Base-by-base conservation (phyloP, 2,329 filamentous ascomycete genomes). In the Colletotrichum camelliae region DNA sequence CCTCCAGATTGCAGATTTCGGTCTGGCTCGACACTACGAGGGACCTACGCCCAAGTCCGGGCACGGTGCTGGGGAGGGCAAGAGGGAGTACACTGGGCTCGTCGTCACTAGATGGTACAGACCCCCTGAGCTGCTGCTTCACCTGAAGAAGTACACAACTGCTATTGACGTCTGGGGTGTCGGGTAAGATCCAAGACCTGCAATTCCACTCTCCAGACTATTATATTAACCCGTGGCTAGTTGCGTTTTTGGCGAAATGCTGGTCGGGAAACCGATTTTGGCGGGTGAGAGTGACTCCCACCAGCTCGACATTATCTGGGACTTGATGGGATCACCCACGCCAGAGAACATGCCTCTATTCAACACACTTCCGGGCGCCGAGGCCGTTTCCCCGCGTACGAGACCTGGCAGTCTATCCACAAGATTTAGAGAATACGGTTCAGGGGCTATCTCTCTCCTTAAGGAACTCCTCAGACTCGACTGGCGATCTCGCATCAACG, bases 201-300 rank as follows among this genome's bases (percentile, higher is more conserved):
- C 57, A 24, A 33, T 39, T 21, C 21, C 39, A 15, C 66, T 31
- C 52, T 4, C 29, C 55, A n/a, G 43, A 15, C 7, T 64, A 80
- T 80, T 81, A 74, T 64, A 80, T 80, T 81, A 74, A 84, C 72
- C 71, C 55, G 57, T 37, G 39, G 24, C 12, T 73, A 96, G 94
- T n/a, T 99, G 97, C 82, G 96, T 99, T 4, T 98, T 99, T 85
- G 97, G 96, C 67, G 97, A 99, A 83, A 99, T 99, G 96, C 94
- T 98, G 78, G 92, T 95, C 80, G 93, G 95, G 48, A 98, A 96
- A 83, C 97, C 97, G 0, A 98, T 99, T 69, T 89, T 99, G 58
- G 92, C 96, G 9, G 97, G 97, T 15, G 95, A 95, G 79, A 97
- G 94, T 80, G 97, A 99, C 81, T 86, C 92, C 8, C 94, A 98